Conservation (phyloP, 805 yeast species). For the Ogataea ramenticola region DNA sequence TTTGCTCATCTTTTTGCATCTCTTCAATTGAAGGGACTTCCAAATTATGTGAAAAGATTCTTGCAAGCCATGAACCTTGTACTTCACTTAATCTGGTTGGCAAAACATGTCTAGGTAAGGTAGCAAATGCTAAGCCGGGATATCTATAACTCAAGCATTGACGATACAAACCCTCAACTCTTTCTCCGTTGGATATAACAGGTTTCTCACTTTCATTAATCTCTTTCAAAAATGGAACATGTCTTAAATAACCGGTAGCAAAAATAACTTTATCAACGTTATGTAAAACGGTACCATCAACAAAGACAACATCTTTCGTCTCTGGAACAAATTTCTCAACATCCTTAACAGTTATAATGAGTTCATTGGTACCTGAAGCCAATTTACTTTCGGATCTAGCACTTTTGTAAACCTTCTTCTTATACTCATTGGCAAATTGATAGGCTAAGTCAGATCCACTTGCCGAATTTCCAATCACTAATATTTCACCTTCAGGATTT, state of each 20-base stretch:
- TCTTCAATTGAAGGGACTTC: conserved; percentile 37
- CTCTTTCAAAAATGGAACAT: conserved; percentile 47
- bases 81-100: conserved; percentile 56
- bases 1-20: conserved; percentile 38
- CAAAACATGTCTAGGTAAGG: conserved; percentile 52
- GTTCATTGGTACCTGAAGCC: conserved; percentile 37
- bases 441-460: conserved; percentile 67
- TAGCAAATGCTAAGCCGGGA: conserved; percentile 59
- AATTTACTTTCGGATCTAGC: conserved; percentile 36
- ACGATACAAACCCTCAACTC: conserved; percentile 47
- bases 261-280: conserved; percentile 53
- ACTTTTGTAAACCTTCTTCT: conserved; percentile 39
- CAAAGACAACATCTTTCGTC: conserved; percentile 32
- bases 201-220: conserved; percentile 20
- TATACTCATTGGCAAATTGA: conserved; percentile 42
- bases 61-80: conserved; percentile 59
- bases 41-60: conserved; percentile 53
- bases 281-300: conserved; percentile 37
- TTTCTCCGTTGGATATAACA: conserved; percentile 37
- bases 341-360: conserved; percentile 37
- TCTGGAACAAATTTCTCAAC: conserved; percentile 31
- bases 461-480: conserved; percentile 71
- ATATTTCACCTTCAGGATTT: conserved; percentile 32
- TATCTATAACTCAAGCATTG: conserved; percentile 53
- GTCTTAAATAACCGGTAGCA: conserved; percentile 65